Conservation (phyloP, 2,329 filamentous ascomycete species). For the Hypocreales sp. region DNA sequence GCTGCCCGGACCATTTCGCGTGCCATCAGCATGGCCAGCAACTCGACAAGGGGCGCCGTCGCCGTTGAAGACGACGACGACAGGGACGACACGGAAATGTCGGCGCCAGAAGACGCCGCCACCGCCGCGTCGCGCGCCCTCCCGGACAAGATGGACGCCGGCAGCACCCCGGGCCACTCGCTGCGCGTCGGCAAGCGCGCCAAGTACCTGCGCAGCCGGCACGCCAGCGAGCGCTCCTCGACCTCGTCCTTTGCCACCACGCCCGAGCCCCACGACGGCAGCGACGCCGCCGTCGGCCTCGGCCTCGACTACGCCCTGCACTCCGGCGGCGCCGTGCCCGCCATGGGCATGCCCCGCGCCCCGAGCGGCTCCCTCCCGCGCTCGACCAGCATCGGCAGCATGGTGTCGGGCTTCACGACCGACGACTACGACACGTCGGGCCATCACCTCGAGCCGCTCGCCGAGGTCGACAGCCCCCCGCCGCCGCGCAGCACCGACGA, state of each 20-base stretch:
- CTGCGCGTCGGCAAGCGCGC: slow-evolving; percentile 30
- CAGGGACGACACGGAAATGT: slow-evolving; percentile 8
- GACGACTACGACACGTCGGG: slow-evolving; percentile 36
- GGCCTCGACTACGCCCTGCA: slow-evolving; percentile 69
- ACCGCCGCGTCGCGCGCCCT: slow-evolving; percentile 14
- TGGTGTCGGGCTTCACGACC: slow-evolving; percentile 52
- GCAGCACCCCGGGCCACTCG: slow-evolving; percentile 28
- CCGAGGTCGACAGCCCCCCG: slow-evolving; percentile 29
- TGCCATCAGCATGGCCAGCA: slow-evolving; percentile 29
- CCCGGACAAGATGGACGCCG: slow-evolving; percentile 23
- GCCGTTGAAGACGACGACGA: slow-evolving; percentile 9
- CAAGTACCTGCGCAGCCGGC: slow-evolving; percentile 41
- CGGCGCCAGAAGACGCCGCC: slow-evolving; percentile 11
- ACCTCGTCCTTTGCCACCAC: slow-evolving; percentile 43
- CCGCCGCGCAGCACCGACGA: slow-evolving; percentile 19
- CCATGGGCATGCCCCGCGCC: slow-evolving; percentile 30
- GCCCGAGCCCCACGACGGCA: slow-evolving; percentile 42
- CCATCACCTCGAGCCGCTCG: slow-evolving; percentile 31
- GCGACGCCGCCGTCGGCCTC: slow-evolving; percentile 52
- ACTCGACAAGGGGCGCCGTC: slow-evolving; percentile 5
- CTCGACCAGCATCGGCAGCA: slow-evolving; percentile 76
- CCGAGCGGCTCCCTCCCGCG: slow-evolving; percentile 47
- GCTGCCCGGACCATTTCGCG: slow-evolving; percentile 37
- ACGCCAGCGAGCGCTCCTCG: slow-evolving; percentile 43
- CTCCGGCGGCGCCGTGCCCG: slow-evolving; percentile 59